These are phyloP conservation scores for Annona cherimola DNA, from an alignment of 164 flowering plant species.

Conservation along the genomic window DNA sequence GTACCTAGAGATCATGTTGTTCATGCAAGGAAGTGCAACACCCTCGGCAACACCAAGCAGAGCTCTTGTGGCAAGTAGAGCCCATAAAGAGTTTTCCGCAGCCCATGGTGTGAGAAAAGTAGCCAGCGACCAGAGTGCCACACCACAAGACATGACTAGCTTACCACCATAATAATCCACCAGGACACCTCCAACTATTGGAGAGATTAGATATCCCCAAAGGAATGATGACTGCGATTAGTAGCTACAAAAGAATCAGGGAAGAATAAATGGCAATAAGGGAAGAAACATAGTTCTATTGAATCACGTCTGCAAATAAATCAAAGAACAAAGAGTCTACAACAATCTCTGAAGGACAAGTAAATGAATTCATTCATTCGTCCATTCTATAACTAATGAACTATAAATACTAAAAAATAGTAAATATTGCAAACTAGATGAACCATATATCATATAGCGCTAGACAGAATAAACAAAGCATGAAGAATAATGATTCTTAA, in stretches of 20 bases:
- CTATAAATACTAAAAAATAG: no score
- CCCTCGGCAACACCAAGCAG: slow-evolving; percentile 94
- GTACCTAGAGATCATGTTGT: slow-evolving; percentile 93
- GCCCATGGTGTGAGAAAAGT: slow-evolving; percentile 98
- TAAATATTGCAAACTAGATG: no score
- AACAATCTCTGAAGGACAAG: not conserved
- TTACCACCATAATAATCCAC: slow-evolving; percentile 93
- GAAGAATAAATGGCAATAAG: not conserved
- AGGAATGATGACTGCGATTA: slow-evolving; percentile 91
- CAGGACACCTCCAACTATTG: slow-evolving; percentile 88
- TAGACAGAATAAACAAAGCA: no score
- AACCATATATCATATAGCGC: no score
- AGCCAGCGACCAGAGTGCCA: slow-evolving; percentile 84
- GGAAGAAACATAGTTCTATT: not conserved
- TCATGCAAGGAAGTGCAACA: slow-evolving; percentile 99
- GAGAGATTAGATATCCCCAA: slow-evolving; percentile 93
- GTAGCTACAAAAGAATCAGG: slow-evolving; percentile 19
- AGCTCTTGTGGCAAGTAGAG: slow-evolving; percentile 60
- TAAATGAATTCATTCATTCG: not conserved
- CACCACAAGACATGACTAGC: slow-evolving; percentile 92
- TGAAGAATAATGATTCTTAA: no score
- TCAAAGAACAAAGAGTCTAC: not conserved
- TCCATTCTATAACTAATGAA: no score
- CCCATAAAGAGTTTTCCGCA: slow-evolving; percentile 71
- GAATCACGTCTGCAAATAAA: not conserved